Percentiles rank a stretch among this genome's conserved stretches.
phyloP scores from a whole-genome alignment of 192 early-diverging fungal genomes.

The Linnemannia exigua region DNA sequence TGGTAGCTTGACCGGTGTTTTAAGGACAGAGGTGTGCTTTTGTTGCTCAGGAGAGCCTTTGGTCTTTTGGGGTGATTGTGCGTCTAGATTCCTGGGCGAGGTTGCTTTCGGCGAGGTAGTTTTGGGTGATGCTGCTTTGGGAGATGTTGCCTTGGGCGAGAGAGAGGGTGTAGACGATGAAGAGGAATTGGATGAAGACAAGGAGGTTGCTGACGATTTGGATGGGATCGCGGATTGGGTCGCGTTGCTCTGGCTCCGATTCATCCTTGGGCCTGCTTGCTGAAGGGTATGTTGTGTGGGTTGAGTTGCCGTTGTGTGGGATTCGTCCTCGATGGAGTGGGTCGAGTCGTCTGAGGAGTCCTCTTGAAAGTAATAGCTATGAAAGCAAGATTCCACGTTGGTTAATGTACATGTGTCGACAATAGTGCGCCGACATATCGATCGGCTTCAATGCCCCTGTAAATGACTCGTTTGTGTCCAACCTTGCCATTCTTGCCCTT shows the following conservation, averaged over 20 bases:
- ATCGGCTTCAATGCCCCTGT: not conserved
- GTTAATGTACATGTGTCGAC: not conserved
- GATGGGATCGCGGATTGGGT: not conserved
- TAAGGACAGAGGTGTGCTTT: not conserved
- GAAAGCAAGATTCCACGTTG: not conserved
- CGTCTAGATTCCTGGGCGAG: not conserved
- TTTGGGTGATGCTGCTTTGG: not conserved
- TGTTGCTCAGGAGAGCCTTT: not conserved
- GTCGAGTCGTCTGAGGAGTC: constrained; percentile 47
- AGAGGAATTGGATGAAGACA: not conserved
- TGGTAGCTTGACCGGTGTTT: not conserved
- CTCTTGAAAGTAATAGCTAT: constrained; percentile 54
- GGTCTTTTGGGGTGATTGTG: not conserved
- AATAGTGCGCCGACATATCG: not conserved
- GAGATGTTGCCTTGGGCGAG: not conserved
- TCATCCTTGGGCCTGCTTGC: not conserved
- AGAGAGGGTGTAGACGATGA: not conserved
- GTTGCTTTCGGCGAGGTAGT: not conserved
- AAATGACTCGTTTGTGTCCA: not conserved
- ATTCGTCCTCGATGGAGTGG: not conserved
- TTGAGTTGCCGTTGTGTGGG: not conserved
- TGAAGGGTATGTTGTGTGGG: not conserved
- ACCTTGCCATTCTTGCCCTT: constrained; percentile 6
- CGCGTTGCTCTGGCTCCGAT: not conserved
- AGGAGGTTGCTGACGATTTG: not conserved